phyloP scores from a whole-genome alignment of 768 basidiomycete species.

The Tulasnella sp. region DNA sequence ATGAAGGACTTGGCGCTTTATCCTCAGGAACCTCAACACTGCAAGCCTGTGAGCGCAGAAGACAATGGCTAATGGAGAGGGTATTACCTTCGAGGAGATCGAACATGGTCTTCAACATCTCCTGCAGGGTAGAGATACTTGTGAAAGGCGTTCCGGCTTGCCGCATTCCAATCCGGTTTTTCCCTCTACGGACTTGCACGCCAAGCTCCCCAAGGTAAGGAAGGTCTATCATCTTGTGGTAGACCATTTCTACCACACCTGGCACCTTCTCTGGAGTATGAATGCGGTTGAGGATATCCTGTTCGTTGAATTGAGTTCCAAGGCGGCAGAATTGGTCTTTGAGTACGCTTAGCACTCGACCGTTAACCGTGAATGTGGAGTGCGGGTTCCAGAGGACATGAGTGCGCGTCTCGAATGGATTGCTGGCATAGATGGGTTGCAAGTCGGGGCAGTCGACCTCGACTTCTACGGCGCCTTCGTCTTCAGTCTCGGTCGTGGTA shows the following conservation, averaged over 20 bases:
- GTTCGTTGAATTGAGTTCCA: background rate
- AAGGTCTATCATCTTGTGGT: background rate
- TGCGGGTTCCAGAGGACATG: background rate
- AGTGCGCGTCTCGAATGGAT: background rate
- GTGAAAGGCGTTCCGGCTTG: background rate
- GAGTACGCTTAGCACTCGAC: background rate
- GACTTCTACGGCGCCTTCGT: background rate
- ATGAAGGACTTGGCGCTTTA: background rate
- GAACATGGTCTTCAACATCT: background rate
- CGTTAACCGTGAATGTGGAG: background rate
- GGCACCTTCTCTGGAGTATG: background rate
- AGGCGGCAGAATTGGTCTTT: background rate
- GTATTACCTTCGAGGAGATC: background rate
- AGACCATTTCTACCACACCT: background rate
- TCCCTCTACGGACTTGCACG: background rate
- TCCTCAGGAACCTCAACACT: background rate
- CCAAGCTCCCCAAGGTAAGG: background rate
- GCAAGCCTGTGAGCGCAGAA: background rate
- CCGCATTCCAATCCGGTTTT: background rate
- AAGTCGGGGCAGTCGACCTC: background rate
- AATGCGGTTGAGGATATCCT: background rate
- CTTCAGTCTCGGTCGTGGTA: background rate
- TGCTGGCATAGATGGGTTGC: background rate
- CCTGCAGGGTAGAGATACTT: background rate
- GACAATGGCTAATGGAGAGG: background rate